These are phyloP conservation scores for Pharus latifolius DNA, from an alignment of 176 grass and related monocot genomes.

Conservation along the genomic window DNA sequence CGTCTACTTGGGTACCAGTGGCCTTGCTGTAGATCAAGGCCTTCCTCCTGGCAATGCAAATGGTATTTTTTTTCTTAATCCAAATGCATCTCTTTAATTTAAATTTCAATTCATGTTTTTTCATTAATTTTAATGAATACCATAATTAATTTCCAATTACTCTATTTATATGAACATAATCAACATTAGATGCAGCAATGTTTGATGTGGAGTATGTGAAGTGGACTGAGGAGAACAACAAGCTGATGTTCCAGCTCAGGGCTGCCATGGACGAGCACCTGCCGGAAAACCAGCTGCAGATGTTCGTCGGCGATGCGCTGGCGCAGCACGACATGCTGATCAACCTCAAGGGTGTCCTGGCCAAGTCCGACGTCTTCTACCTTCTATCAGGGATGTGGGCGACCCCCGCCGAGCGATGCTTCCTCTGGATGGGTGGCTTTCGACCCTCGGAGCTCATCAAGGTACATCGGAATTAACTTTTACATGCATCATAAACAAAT, in stretches of 20 bases:
- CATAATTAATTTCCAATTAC: neutral
- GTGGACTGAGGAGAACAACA: conserved; percentile 66
- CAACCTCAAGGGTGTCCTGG: conserved; percentile 36
- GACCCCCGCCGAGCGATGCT: conserved; percentile 58
- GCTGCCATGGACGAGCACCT: conserved; percentile 46
- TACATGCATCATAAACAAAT: neutral
- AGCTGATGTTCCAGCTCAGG: conserved; percentile 51
- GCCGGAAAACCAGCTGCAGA: conserved; percentile 43
- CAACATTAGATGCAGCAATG: conserved; percentile 24
- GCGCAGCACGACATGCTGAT: conserved; percentile 49
- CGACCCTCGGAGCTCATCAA: conserved; percentile 61
- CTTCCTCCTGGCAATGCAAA: conserved; percentile 23
- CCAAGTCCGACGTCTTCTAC: conserved; percentile 52
- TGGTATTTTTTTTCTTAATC: conserved; percentile 7
- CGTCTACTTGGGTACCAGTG: conserved; percentile 24
- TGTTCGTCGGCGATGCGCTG: conserved; percentile 32
- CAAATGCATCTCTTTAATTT: neutral
- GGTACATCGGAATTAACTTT: conserved; percentile 8
- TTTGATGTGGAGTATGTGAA: conserved; percentile 65
- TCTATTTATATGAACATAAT: neutral
- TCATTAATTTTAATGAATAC: neutral
- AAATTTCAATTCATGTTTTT: too few relatives aligned
- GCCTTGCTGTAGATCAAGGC: conserved; percentile 19
- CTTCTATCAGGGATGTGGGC: conserved; percentile 62
- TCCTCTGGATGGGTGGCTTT: conserved; percentile 74